Base-by-base conservation (phyloP, 495 filamentous ascomycete genomes). In the Aspergillus homomorphus region DNA sequence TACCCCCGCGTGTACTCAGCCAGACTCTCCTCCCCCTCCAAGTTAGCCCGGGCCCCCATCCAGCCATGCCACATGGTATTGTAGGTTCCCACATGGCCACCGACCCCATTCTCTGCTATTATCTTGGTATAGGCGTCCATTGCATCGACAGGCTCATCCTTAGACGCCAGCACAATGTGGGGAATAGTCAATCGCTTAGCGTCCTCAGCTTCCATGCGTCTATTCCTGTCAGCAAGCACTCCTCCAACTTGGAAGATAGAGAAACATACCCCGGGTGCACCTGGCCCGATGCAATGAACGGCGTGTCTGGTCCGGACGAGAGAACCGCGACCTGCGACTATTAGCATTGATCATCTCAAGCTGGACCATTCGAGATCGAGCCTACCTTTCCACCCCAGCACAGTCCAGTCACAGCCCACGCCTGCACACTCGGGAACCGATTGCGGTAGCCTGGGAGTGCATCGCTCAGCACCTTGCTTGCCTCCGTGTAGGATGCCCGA, bases 41-140 rank as follows among this genome's bases (percentile, higher is more conserved):
- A 60, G n/a, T 84, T 67, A 0, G 83, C 81, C 38, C 83, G 72
- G 0, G 84, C 80, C 2, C 81, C 80, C 84, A 87, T 87, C 81
- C 83, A 87, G 18, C 84, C 84, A 60, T 86, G 84, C 68, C 73
- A 74, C 80, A 82, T 82, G 5, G 57, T 74, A 1, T 58, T 45
- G 56, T 84, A 86, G 5, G 70, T 80, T 61, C 84, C 79, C 4
- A 86, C 76, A 49, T 71, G 57, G 0, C 72, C 75, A 16, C 51
- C 65, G 33, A 69, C 67, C 8, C 66, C 74, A n/a, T 71, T 73
- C 20, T 67, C 69, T 4, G 66, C 62, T 3, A 84, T 61, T 0
- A 74, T 61, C 50, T 74, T 51, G 1, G 60, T 63, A 54, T 81
- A 80, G 19, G 69, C 71, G 14, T 66, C 61, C 6, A 83, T 67